A percentile compares a stretch with the other conserved stretches of the same genome.
Conservation (phyloP, 495 filamentous ascomycete genomes). For the Trichodelitschia bisporula region DNA sequence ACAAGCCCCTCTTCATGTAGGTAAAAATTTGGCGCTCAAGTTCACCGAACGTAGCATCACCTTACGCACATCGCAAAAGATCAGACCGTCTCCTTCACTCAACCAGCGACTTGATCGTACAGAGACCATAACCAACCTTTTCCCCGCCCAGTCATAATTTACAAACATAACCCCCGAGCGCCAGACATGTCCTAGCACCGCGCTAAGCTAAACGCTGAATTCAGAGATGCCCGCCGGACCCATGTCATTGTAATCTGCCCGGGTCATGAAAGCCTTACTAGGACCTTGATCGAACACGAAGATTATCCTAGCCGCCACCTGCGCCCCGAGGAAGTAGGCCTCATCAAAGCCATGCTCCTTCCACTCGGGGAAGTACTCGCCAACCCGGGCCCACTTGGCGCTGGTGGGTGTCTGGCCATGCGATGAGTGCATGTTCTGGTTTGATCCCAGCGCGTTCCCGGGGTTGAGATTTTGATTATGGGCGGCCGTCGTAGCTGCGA, state of each 20-base stretch:
- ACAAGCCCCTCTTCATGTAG: too few species aligned
- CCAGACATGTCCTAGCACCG: too few species aligned
- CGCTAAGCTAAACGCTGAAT: conserved; percentile 11
- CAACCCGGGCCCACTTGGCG: conserved; percentile 53
- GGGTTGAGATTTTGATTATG: conserved; percentile 22
- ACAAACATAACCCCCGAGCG: too few species aligned
- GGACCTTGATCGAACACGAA: conserved; percentile 48
- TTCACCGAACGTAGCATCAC: too few species aligned
- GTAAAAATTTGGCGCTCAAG: too few species aligned
- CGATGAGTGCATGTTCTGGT: conserved; percentile 36
- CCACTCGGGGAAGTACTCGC: conserved; percentile 86
- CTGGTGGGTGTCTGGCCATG: conserved; percentile 76
- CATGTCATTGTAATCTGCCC: conserved; percentile 55
- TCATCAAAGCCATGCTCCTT: conserved; percentile 46
- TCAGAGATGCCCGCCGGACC: conserved; percentile 45
- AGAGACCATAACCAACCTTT: too few species aligned
- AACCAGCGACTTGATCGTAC: too few species aligned
- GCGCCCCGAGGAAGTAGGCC: conserved; percentile 43
- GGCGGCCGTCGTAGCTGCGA: conserved; percentile 59
- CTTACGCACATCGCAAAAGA: too few species aligned
- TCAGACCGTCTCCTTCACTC: too few species aligned
- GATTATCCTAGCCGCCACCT: conserved; percentile 50
- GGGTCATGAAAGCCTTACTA: conserved; percentile 46
- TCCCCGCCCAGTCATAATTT: too few species aligned
- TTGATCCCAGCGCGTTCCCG: conserved; percentile 13